A percentile compares a stretch with the other conserved stretches of the same genome.
Conservation (phyloP, 2,329 filamentous ascomycete species). For the Talaromyces sp. region DNA sequence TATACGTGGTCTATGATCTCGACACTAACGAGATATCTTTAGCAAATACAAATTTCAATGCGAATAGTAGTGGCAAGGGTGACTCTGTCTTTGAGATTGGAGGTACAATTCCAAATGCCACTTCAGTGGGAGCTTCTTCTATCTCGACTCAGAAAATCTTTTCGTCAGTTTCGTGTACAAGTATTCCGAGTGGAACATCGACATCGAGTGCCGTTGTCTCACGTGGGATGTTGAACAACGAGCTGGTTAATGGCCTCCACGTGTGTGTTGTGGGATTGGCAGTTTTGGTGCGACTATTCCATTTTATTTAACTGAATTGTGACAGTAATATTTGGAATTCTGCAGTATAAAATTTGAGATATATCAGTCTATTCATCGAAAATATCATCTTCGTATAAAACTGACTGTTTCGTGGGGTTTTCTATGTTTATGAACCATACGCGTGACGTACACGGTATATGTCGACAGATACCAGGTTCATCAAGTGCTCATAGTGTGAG, state of each 20-base stretch:
- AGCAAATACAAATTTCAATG: slow-evolving; percentile 59
- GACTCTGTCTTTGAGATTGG: slow-evolving; percentile 16
- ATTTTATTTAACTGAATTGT: neutral
- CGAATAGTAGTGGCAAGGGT: slow-evolving; percentile 1
- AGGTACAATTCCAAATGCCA: slow-evolving; percentile 13
- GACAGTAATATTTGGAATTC: neutral
- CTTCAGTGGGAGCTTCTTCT: neutral
- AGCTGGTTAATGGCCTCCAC: neutral
- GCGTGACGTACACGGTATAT: too few relatives aligned
- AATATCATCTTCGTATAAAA: too few relatives aligned
- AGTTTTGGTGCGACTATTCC: neutral
- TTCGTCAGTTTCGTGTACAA: neutral
- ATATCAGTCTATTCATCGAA: too few relatives aligned
- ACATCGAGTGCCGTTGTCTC: neutral
- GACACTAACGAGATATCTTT: slow-evolving; percentile 64
- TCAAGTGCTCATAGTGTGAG: neutral
- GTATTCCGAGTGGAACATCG: neutral
- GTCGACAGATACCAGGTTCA: neutral
- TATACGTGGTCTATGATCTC: slow-evolving; percentile 68
- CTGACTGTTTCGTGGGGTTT: neutral
- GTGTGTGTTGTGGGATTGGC: neutral
- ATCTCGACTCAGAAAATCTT: neutral
- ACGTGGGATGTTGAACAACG: neutral
- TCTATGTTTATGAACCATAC: neutral
- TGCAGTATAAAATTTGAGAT: neutral